These are phyloP conservation scores for Backusella australiensis DNA, from an alignment of 192 early-diverging fungal genomes.

Conservation along the genomic window DNA sequence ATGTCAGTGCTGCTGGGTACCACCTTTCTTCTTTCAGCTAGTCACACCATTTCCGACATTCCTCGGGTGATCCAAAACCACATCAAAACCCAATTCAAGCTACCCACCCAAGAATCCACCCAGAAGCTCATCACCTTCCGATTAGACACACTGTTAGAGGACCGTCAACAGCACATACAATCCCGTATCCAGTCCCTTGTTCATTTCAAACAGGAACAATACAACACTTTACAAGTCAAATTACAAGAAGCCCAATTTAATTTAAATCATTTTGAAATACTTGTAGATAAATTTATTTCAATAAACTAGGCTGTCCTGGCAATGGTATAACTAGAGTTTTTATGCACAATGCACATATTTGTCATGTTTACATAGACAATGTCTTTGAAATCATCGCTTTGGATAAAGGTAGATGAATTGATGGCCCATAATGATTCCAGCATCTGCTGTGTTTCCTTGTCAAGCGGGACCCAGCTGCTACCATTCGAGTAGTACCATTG, in stretches of 20 bases:
- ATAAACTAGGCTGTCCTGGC: not conserved
- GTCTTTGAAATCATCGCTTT: not conserved
- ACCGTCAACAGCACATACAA: not conserved
- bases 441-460: not conserved
- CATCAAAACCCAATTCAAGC: not conserved
- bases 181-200: not conserved
- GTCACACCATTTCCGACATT: not conserved
- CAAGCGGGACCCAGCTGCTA: not conserved
- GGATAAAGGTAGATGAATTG: not conserved
- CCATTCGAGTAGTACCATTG: slow-evolving; percentile 2
- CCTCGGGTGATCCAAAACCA: not conserved
- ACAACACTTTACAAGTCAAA: not conserved
- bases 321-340: not conserved
- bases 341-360: not conserved
- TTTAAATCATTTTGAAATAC: not conserved
- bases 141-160: not conserved
- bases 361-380: not conserved
- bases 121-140: not conserved
- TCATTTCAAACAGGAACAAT: not conserved
- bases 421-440: not conserved
- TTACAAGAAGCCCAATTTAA: not conserved
- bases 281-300: not conserved
- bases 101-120: not conserved
- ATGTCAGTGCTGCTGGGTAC: not conserved
- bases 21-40: not conserved